Base-by-base conservation (phyloP, 768 basidiomycete species). In the Termitomyces sp. region DNA sequence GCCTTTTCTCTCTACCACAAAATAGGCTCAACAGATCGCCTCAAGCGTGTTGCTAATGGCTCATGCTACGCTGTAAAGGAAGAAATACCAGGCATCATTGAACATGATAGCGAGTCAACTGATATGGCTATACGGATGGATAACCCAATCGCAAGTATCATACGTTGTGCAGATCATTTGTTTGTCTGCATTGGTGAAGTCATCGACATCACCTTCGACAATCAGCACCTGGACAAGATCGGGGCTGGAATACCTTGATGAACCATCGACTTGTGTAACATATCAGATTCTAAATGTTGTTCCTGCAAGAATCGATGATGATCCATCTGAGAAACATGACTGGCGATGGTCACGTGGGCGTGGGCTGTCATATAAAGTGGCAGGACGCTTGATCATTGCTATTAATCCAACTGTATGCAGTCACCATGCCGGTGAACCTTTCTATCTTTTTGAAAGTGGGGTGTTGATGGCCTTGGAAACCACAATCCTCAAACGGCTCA, bases 151-250 rank as follows among this genome's bases (percentile, higher is more conserved):
- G 44, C 31, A 10, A 31, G 10, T 2, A 31, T 54, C 9, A 16
- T 54, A 16, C 20, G 26, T 6, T 44, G 41, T 12, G 5, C 15
- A 5, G 22, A 36, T 12, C n/a, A 45, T 15, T 13, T 46, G 10
- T 54, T 54, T 26, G 13, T 46, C 41, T 54, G 54, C 22, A 46
- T 54, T 33, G 54, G 42, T 16, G 22, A 54, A 24, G 54, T 54
- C 33, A 54, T 45, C 10, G 22, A 54, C 42, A 54, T 54, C 13
- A 54, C 28, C 7, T 54, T 44, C 18, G 31, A 46, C 5, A 41
- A 18, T 12, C 18, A 54, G 22, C 44, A 36, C 22, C 3, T 54
- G 2, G 20, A 54, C 12, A 1, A 44, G 16, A 12, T 54, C 12
- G n/a, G 20, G 22, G 12, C 8, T 46, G 5, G 5, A 54, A 34